Percentiles rank a stretch among this genome's conserved stretches.
These are phyloP conservation scores for Letharia lupina DNA, from an alignment of 495 filamentous ascomycete species.

Conservation along the genomic window DNA sequence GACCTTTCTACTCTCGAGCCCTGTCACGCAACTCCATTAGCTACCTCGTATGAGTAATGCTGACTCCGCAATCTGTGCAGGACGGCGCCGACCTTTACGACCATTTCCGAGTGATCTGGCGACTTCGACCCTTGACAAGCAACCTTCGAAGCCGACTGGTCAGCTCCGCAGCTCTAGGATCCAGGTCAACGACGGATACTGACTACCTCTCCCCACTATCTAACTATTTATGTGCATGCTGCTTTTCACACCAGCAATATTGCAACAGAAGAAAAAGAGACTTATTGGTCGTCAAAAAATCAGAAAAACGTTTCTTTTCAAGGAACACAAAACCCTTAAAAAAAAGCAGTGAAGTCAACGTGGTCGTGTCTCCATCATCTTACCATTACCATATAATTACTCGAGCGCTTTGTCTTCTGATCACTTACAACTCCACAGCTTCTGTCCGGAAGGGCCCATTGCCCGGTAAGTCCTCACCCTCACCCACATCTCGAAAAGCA, in stretches of 20 bases:
- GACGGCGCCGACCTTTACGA: neutral
- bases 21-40: too few species aligned
- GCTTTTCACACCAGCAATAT: neutral
- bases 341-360: neutral
- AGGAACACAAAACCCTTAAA: neutral
- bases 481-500: neutral
- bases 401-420: neutral
- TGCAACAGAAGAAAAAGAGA: constrained; percentile 2
- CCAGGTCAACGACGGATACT: neutral
- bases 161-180: neutral
- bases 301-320: neutral
- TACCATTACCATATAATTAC: neutral
- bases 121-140: constrained; percentile 4
- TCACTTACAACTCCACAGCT: neutral
- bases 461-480: neutral
- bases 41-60: too few species aligned
- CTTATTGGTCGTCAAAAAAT: constrained; percentile 4
- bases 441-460: neutral
- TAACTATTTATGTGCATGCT: neutral
- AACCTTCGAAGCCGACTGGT: neutral
- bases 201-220: neutral
- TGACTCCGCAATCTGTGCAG: too few species aligned
- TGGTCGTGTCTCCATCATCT: neutral
- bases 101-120: neutral
- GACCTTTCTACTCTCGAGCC: too few species aligned